phyloP scores from a whole-genome alignment of 2,329 filamentous ascomycete genomes.

The Davidsoniella virescens region DNA sequence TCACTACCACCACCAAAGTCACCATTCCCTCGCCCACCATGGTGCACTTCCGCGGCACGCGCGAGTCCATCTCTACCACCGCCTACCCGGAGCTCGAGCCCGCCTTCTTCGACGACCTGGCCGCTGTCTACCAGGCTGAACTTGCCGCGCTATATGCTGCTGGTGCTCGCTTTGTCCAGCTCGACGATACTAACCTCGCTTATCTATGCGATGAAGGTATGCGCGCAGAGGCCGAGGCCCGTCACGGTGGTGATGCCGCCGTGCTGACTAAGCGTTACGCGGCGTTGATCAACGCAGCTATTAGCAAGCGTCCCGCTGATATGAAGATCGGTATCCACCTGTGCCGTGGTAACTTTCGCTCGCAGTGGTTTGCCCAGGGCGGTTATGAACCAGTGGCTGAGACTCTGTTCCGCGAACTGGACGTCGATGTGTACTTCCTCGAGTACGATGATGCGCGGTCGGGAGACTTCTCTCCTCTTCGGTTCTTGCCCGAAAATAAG shows the following conservation, averaged over 20 bases:
- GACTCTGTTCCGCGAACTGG: slow-evolving; percentile 41
- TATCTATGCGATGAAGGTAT: slow-evolving; percentile 16
- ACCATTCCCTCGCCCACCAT: slow-evolving; percentile 51
- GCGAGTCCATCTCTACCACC: slow-evolving; percentile 34
- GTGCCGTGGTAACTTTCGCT: slow-evolving; percentile 41
- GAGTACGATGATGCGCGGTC: slow-evolving; percentile 43
- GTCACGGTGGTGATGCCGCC: slow-evolving; percentile 9
- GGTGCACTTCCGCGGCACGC: slow-evolving; percentile 41
- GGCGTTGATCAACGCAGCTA: slow-evolving; percentile 56
- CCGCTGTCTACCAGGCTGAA: slow-evolving; percentile 38
- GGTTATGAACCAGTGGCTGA: slow-evolving; percentile 46
- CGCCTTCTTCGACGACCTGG: slow-evolving; percentile 41
- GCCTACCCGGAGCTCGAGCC: slow-evolving; percentile 33
- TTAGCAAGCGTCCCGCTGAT: slow-evolving; percentile 42
- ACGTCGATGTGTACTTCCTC: slow-evolving; percentile 46
- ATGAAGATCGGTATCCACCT: slow-evolving; percentile 60
- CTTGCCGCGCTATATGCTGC: slow-evolving; percentile 37
- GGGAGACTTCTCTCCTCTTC: slow-evolving; percentile 45
- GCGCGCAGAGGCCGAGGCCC: slow-evolving; percentile 11
- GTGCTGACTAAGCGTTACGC: slow-evolving; percentile 54
- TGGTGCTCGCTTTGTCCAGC: slow-evolving; percentile 40
- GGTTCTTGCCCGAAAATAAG: slow-evolving; percentile 40
- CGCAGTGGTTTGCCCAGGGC: slow-evolving; percentile 47
- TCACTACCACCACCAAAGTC: slow-evolving; percentile 46
- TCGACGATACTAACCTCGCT: slow-evolving; percentile 46